phyloP scores from a whole-genome alignment of 257 asterid genomes.

The Nicotiana benthamiana region DNA sequence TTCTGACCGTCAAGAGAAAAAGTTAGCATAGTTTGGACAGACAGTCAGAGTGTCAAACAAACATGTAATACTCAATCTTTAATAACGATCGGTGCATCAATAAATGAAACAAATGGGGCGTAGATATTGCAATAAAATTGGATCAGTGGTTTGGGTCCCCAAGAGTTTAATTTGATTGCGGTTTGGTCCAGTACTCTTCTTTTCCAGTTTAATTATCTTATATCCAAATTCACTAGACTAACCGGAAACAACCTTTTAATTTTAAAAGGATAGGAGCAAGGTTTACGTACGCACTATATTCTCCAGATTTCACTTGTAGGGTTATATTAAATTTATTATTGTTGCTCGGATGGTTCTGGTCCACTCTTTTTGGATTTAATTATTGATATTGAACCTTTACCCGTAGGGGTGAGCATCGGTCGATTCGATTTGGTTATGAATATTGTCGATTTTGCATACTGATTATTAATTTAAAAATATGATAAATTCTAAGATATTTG shows the following conservation, averaged over 20 bases:
- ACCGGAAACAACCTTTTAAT: too few species aligned
- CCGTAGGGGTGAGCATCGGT: too few species aligned
- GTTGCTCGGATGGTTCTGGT: too few species aligned
- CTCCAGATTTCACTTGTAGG: too few species aligned
- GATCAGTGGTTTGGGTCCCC: slow-evolving; percentile 7
- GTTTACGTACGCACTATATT: too few species aligned
- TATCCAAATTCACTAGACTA: background rate
- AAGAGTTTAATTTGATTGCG: background rate
- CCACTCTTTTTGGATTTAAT: too few species aligned
- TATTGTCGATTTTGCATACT: background rate
- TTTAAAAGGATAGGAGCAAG: too few species aligned
- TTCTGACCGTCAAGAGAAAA: slow-evolving; percentile 11
- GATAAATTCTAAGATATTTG: background rate
- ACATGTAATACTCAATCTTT: background rate
- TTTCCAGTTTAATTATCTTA: background rate
- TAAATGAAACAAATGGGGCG: background rate
- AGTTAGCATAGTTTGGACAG: background rate
- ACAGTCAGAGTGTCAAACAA: slow-evolving; percentile 9
- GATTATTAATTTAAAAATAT: too few species aligned
- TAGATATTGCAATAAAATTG: background rate
- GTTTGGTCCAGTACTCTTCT: background rate
- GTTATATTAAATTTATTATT: too few species aligned
- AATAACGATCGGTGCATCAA: background rate
- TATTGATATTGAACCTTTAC: too few species aligned
- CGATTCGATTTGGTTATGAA: too few species aligned